phyloP scores from a whole-genome alignment of 2,329 filamentous ascomycete species.

The Talaromyces sp. region DNA sequence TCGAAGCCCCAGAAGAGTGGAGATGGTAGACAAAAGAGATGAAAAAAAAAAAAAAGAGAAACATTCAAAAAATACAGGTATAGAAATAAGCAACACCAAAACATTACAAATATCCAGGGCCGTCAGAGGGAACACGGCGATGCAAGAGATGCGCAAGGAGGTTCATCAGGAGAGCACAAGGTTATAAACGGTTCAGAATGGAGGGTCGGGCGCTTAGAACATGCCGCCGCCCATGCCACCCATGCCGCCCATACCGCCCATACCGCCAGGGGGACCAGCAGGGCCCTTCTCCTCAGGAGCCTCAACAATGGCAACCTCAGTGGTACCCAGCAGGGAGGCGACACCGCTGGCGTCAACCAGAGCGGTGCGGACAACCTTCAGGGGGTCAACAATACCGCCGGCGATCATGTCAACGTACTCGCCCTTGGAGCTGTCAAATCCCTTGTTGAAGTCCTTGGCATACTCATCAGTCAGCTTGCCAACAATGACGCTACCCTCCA shows the following conservation, averaged over 20 bases:
- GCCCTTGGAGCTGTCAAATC: slow-evolving; percentile 93
- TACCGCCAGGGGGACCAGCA: slow-evolving; percentile 53
- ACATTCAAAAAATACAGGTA: slow-evolving; percentile 27
- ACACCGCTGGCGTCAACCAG: slow-evolving; percentile 94
- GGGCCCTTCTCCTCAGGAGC: slow-evolving; percentile 87
- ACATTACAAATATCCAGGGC: slow-evolving; percentile 28
- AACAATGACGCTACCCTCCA: slow-evolving; percentile 93
- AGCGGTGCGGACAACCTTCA: slow-evolving; percentile 98
- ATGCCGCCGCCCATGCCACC: slow-evolving; percentile 68
- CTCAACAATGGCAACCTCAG: slow-evolving; percentile 96
- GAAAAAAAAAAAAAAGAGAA: slow-evolving; percentile 19
- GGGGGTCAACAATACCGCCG: slow-evolving; percentile 94
- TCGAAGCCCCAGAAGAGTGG: slow-evolving; percentile 24
- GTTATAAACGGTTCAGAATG: not conserved
- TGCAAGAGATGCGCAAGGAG: slow-evolving; percentile 35
- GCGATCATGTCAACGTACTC: slow-evolving; percentile 99
- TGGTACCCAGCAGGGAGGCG: slow-evolving; percentile 94
- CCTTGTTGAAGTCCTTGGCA: slow-evolving; percentile 92
- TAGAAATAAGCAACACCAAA: slow-evolving; percentile 24
- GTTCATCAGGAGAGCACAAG: slow-evolving; percentile 18
- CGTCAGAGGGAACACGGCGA: slow-evolving; percentile 34
- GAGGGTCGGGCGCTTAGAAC: slow-evolving; percentile 52
- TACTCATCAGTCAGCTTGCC: slow-evolving; percentile 97
- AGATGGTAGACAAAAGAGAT: slow-evolving; percentile 19
- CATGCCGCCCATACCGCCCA: slow-evolving; percentile 60